Conservation (phyloP, 2,329 filamentous ascomycete species). For the Talaromyces marneffei region DNA sequence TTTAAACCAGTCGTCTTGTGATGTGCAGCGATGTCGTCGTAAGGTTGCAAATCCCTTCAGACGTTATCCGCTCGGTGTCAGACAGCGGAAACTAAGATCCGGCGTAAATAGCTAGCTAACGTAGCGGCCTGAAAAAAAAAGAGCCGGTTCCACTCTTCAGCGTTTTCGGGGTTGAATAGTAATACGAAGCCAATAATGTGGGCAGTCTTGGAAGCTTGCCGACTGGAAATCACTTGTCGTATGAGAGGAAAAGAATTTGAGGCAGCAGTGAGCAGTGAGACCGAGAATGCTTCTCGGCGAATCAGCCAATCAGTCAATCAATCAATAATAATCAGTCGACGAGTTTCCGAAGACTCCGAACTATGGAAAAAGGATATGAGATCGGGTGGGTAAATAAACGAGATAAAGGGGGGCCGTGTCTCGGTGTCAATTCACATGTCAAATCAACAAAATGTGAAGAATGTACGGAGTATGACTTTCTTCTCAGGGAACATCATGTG, state of each 20-base stretch:
- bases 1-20: not conserved
- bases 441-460: not conserved
- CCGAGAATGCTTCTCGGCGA: not conserved
- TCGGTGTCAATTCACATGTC: conserved; percentile 3
- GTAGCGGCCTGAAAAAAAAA: not conserved
- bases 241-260: not conserved
- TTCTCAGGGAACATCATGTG: not conserved
- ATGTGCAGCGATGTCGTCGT: not conserved
- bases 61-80: not conserved
- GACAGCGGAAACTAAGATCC: not conserved
- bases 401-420: not conserved
- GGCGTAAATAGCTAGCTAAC: not conserved
- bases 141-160: not conserved
- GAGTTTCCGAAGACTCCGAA: not conserved
- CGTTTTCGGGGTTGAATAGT: not conserved
- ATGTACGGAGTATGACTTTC: not conserved
- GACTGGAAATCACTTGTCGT: not conserved
- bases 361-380: not conserved
- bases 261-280: not conserved
- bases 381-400: not conserved
- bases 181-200: not conserved
- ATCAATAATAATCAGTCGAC: not conserved
- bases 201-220: not conserved
- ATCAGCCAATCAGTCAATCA: not conserved
- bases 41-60: not conserved